Base-by-base conservation (phyloP, 306 rosid species). In the Erythrophleum fordii region DNA sequence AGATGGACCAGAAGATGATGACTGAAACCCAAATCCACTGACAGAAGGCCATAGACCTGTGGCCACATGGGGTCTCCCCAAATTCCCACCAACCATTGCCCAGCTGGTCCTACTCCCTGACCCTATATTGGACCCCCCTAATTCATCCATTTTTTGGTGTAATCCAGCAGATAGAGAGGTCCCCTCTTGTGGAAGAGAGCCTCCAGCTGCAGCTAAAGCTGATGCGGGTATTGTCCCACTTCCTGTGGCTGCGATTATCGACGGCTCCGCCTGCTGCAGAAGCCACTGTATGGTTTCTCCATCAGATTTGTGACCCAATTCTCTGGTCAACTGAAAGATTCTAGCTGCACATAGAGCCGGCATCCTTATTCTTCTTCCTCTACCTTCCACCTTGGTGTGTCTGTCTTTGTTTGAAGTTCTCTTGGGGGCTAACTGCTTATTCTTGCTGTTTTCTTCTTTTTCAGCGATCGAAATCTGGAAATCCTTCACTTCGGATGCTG, bases 201-300 rank as follows among this genome's bases (percentile, higher is more conserved):
- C 90, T 0, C 89, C 90, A 2, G 94, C 90, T 17, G 93, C 89
- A 4, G 96, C 88, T 1, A 95, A n/a, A 49, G 98, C 99, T 1
- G 99, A 95, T 0, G 98, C 98, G 1, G 99, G 99, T 6, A 95
- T 90, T 9, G 99, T 95, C 0, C 99, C 99, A 3, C 86, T 86
- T 11, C 99, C 99, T 0, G 99, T 95, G 48, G 97, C 90, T 0
- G 98, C 99, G 16, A 95, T 73, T 14, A 95, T 95, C 0, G 99
- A 91, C 3, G 98, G 97, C 81, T 95, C 99, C 11, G 99, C 95
- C 59, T 93, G 98, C 75, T 93, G 98, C 0, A 93, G 72, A 2
- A 95, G 91, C 99, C 99, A 95, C 91, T 95, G 99, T 56, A 95
- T 95, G 29, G 99, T 93, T 80, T 95, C 99, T 2, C 99, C 99